Conservation (phyloP, 192 early-diverging fungal genomes). For the Mortierella alpina region DNA sequence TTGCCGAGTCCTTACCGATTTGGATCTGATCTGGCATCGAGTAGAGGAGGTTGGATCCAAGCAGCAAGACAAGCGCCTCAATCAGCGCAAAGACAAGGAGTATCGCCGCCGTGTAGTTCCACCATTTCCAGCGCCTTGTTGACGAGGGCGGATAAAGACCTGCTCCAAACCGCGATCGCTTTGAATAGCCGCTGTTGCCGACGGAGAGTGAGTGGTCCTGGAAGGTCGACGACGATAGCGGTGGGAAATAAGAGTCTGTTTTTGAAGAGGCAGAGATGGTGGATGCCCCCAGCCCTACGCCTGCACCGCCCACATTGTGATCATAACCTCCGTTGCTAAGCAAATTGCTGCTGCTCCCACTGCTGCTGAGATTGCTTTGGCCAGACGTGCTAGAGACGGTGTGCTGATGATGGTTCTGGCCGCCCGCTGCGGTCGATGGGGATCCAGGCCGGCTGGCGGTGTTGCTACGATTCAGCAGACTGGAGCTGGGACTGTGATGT, state of each 20-base stretch:
- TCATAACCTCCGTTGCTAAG: neutral
- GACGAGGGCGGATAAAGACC: conserved; percentile 9
- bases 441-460: conserved; percentile 41
- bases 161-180: conserved; percentile 26
- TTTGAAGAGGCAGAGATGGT: neutral
- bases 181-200: conserved; percentile 25
- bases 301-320: neutral
- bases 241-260: conserved; percentile 31
- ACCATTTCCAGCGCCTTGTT: conserved; percentile 50
- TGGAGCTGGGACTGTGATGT: conserved; percentile 33
- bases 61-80: conserved; percentile 42
- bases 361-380: conserved; percentile 9
- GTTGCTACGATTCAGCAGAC: conserved; percentile 31
- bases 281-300: neutral
- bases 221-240: conserved; percentile 13
- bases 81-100: conserved; percentile 44
- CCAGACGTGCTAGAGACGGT: neutral
- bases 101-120: conserved; percentile 39
- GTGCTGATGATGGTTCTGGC: conserved; percentile 17
- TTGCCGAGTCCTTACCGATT: conserved; percentile 39
- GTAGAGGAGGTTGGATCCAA: conserved; percentile 45
- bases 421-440: conserved; percentile 2
- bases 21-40: conserved; percentile 49
- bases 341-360: conserved; percentile 8
- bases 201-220: conserved; percentile 30